These are phyloP conservation scores for Paecilomyces formosus DNA, from an alignment of 2,329 filamentous ascomycete species.

Conservation along the genomic window DNA sequence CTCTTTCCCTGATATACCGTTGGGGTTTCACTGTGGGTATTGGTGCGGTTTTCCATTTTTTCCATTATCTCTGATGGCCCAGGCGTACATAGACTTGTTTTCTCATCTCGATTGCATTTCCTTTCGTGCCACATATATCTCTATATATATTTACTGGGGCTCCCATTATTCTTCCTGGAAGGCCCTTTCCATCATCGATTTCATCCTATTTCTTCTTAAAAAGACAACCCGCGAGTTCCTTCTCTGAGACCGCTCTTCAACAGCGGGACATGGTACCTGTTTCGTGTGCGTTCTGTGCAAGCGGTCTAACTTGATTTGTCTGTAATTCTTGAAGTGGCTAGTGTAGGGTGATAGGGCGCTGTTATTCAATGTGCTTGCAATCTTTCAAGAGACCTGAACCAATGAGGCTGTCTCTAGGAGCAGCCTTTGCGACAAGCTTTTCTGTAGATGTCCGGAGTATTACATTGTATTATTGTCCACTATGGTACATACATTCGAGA, in stretches of 20 bases:
- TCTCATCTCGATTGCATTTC: slow-evolving; percentile 6
- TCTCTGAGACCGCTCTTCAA: neutral
- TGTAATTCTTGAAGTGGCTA: neutral
- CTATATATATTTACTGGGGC: slow-evolving; percentile 1
- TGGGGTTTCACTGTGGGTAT: neutral
- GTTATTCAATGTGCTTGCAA: neutral
- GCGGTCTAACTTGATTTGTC: neutral
- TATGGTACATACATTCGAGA: no score
- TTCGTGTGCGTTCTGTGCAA: neutral
- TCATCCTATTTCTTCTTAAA: neutral
- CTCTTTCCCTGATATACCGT: neutral
- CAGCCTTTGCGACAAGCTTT: no score
- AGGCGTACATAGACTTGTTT: slow-evolving; percentile 12
- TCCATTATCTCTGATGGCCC: slow-evolving; percentile 8
- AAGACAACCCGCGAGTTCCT: neutral
- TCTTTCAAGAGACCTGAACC: neutral
- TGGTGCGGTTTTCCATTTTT: neutral
- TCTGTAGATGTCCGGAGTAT: no score
- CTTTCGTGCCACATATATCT: neutral
- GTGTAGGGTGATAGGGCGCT: neutral
- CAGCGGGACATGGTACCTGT: neutral
- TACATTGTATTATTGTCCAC: no score
- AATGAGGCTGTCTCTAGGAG: neutral
- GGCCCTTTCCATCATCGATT: neutral
- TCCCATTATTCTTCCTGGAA: neutral